phyloP scores from a whole-genome alignment of 805 yeast species.

The Sugiyamaella mastotermitis region DNA sequence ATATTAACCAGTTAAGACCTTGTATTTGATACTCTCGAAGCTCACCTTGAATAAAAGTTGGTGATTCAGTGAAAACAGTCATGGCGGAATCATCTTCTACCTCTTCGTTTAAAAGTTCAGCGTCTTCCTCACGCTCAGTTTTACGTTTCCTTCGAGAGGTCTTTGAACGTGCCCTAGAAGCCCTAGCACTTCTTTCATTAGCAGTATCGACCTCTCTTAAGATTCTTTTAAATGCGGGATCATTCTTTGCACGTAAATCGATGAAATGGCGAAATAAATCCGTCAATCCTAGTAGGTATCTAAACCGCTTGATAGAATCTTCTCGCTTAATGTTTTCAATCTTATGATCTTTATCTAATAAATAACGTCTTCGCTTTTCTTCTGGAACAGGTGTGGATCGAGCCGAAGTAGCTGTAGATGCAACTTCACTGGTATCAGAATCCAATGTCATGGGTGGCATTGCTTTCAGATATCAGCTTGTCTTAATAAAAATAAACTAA shows the following conservation, averaged over 20 bases:
- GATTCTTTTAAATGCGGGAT: constrained; percentile 45
- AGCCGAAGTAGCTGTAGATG: too few relatives aligned
- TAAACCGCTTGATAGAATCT: constrained; percentile 53
- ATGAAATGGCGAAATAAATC: constrained; percentile 84
- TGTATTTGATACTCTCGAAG: constrained; percentile 89
- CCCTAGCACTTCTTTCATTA: constrained; percentile 17
- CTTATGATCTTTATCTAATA: constrained; percentile 15
- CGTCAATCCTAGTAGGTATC: constrained; percentile 71
- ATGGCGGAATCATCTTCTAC: constrained; percentile 47
- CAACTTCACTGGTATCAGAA: too few relatives aligned
- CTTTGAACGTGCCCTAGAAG: constrained; percentile 12
- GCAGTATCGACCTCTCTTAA: constrained; percentile 28
- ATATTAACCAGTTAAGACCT: constrained; percentile 91
- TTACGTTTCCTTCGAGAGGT: constrained; percentile 8
- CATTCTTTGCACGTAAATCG: constrained; percentile 70
- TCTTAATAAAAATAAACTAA: too few relatives aligned
- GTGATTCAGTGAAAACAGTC: constrained; percentile 76
- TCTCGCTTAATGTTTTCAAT: constrained; percentile 16
- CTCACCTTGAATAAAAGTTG: constrained; percentile 60
- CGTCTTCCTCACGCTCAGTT: constrained; percentile 77
- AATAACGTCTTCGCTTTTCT: constrained; percentile 15
- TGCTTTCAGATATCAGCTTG: too few relatives aligned
- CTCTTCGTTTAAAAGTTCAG: constrained; percentile 77
- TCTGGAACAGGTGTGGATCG: not conserved
- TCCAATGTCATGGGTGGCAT: too few relatives aligned